Base-by-base conservation (phyloP, 2,329 filamentous ascomycete species). In the Aureobasidium musti region DNA sequence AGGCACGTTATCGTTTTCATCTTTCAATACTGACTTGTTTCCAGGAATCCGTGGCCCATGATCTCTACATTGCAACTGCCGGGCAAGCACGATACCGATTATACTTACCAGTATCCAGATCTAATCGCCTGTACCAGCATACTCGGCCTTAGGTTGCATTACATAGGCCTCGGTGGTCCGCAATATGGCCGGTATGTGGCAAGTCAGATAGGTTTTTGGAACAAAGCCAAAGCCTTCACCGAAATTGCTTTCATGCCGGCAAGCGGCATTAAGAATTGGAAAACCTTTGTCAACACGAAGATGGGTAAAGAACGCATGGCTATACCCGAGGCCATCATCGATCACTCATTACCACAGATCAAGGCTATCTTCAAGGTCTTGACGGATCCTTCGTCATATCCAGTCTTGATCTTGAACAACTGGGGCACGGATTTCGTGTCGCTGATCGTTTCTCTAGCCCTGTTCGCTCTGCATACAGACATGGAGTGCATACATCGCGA, bases 321-420 rank as follows among this genome's bases (percentile, higher is more conserved):
- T n/a, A 26, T 50, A 11, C n/a, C 43, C 1, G 30, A 39, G 2
- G 4, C 33, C n/a, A 39, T 61, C 21, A 61, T 61, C 21, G 57
- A 61, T 14, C 43, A 39, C 6, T 61, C 57, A 2, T 14, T 50
- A 3, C 57, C 57, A 19, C 57, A 61, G 43, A 50, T 61, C 43
- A 61, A 39, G 28, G 57, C 57, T n/a, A 14, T 61, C 14, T 61
- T 61, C 7, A 35, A 37, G 19, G 7, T 61, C 10, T n/a, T 61
- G 30, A 17, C 13, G n/a, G 13, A 35, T 26, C 43, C 57, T 4
- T 39, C 57, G 5, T 39, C 57, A n/a, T 61, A 61, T 13, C 57
- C 57, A n/a, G n/a, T 61, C 6, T 28, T 61, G 43, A 37, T 61
- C 8, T 5, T 49, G n/a, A 50, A 61, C 57, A 50, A 35, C 7